Conservation (phyloP, 345 rosid species). For the Clarkia xantiana region DNA sequence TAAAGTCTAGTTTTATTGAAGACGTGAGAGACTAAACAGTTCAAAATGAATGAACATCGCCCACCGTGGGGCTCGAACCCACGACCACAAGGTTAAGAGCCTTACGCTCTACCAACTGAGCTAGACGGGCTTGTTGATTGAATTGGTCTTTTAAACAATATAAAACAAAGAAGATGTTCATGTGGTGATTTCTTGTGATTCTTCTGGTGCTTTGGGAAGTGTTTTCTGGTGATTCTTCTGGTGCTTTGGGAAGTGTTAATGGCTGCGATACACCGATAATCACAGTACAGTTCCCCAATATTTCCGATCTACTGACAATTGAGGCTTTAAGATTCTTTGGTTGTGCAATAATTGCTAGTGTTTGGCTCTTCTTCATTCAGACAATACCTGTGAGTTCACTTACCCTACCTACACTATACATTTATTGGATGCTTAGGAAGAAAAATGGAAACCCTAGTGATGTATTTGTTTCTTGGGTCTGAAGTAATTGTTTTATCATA, state of each 20-base stretch:
- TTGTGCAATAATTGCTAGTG: conserved; percentile 77
- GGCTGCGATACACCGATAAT: too few species aligned
- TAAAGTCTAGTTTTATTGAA: too few species aligned
- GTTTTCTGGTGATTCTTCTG: conserved; percentile 34
- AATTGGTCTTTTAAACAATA: too few species aligned
- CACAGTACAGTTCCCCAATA: too few species aligned
- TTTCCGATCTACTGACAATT: too few species aligned
- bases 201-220: conserved; percentile 3
- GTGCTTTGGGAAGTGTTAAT: neutral
- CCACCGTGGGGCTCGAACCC: conserved; percentile 28
- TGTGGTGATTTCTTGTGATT: conserved; percentile 48
- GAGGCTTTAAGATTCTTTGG: conserved; percentile 25
- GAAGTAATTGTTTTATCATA: too few species aligned
- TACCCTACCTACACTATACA: too few species aligned
- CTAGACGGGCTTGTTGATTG: conserved; percentile 14
- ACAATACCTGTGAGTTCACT: conserved; percentile 15
- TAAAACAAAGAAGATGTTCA: too few species aligned
- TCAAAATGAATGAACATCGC: too few species aligned
- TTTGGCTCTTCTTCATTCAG: conserved; percentile 76
- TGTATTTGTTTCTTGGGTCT: too few species aligned
- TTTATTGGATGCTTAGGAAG: conserved; percentile 40
- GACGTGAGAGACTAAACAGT: too few species aligned
- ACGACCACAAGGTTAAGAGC: conserved; percentile 23
- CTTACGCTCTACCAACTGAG: conserved; percentile 14
- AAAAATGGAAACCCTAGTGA: conserved; percentile 14